Conservation (phyloP, 2,329 filamentous ascomycete genomes). For the Fulvia fulva region DNA sequence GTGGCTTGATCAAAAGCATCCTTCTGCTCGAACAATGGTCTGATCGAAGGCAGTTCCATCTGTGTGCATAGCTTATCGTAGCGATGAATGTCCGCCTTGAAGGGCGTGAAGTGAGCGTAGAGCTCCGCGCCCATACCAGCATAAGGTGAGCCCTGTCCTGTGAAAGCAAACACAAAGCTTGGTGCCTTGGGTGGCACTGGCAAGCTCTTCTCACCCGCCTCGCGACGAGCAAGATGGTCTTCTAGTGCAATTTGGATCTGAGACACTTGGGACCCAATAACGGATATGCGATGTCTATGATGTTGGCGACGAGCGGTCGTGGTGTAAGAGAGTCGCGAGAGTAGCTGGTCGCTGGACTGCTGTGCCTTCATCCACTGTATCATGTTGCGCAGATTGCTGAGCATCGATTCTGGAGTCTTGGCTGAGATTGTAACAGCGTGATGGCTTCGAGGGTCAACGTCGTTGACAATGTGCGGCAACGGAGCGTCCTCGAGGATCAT, state of each 20-base stretch:
- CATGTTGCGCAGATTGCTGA: conserved; percentile 47
- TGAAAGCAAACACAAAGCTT: conserved; percentile 41
- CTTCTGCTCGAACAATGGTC: conserved; percentile 21
- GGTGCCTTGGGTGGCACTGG: no score
- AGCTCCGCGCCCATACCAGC: conserved; percentile 30
- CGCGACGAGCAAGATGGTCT: no score
- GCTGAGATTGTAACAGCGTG: conserved; percentile 58
- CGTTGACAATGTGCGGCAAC: conserved; percentile 25
- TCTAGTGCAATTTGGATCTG: no score
- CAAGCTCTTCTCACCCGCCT: no score
- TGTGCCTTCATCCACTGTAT: conserved; percentile 3
- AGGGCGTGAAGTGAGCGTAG: conserved; percentile 26
- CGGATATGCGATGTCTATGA: conserved; percentile 14
- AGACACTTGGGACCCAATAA: conserved; percentile 12
- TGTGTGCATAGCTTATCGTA: conserved; percentile 29
- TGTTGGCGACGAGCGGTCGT: conserved; percentile 29
- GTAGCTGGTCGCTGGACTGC: neutral
- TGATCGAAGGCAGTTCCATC: conserved; percentile 32
- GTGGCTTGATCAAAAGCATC: conserved; percentile 5
- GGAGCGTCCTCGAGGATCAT: conserved; percentile 62
- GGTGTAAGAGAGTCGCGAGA: conserved; percentile 22
- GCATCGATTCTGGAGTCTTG: conserved; percentile 46
- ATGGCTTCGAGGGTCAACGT: conserved; percentile 43
- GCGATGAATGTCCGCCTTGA: conserved; percentile 30
- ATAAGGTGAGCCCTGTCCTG: conserved; percentile 36